A percentile compares a stretch with the other conserved stretches of the same genome.
These are phyloP conservation scores for Adansonia digitata DNA, from an alignment of 345 rosid genomes.

Conservation along the genomic window DNA sequence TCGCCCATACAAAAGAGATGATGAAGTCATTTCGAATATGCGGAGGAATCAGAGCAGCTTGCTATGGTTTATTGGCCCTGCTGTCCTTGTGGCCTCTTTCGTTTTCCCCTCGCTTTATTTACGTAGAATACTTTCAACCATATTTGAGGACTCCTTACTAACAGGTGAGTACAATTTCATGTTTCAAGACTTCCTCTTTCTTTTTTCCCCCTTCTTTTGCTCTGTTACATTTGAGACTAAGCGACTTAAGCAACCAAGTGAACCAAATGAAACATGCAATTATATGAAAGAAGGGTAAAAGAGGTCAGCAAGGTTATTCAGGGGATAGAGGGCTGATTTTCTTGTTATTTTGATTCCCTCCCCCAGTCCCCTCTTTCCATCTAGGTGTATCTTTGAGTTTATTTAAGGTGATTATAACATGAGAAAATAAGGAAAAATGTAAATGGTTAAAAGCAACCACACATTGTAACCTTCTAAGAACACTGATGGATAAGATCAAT, in stretches of 20 bases:
- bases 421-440: neutral
- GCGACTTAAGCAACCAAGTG: neutral
- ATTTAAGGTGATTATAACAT: neutral
- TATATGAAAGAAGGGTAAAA: no score
- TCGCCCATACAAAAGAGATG: constrained; percentile 41
- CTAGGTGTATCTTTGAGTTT: constrained; percentile 1
- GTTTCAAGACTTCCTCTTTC: constrained; percentile 2
- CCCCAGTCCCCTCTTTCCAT: neutral
- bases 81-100: constrained; percentile 87
- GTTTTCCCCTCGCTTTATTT: constrained; percentile 81
- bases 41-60: constrained; percentile 47
- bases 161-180: constrained; percentile 47
- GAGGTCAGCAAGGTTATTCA: neutral
- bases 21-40: constrained; percentile 21
- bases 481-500: neutral
- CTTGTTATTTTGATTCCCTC: neutral
- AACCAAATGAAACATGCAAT: neutral
- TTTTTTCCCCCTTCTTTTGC: neutral
- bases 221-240: neutral
- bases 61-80: constrained; percentile 81
- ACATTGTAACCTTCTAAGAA: neutral
- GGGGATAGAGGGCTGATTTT: constrained; percentile 2
- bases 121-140: constrained; percentile 64
- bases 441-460: constrained; percentile 1
- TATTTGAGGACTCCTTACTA: constrained; percentile 89